A percentile compares a stretch with the other conserved stretches of the same genome.
Evolutionary conservation across 257 asterid species (phyloP).

Genomic region (Capsicum chinense): DNA sequence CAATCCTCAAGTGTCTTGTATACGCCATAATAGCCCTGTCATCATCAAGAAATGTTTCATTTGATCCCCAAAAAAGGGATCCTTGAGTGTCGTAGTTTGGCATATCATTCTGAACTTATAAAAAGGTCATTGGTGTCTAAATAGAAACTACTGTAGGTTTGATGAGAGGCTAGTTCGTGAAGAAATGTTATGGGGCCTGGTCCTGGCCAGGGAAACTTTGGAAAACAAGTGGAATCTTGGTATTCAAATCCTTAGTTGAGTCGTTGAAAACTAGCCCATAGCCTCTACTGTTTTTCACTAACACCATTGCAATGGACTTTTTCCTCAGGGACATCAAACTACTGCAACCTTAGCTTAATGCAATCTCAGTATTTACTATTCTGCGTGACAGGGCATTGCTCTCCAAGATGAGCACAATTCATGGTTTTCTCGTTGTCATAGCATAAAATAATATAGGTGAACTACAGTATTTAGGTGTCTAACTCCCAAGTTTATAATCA

Average conservation of each 20-base stretch:
- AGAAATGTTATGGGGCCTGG: constrained; percentile 12
- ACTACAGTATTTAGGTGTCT: not conserved
- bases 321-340: not conserved
- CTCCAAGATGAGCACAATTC: constrained; percentile 18
- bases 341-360: not conserved
- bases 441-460: not conserved
- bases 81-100: not conserved
- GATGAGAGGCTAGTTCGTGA: constrained; percentile 23
- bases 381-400: constrained; percentile 12
- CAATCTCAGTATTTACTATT: not conserved
- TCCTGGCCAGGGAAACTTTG: not conserved
- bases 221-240: constrained; percentile 5
- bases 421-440: not conserved
- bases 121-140: not conserved
- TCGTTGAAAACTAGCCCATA: not conserved
- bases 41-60: too few relatives aligned
- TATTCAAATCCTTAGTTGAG: not conserved
- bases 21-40: too few relatives aligned
- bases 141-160: constrained; percentile 1
- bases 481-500: constrained; percentile 13
- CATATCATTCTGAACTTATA: not conserved
- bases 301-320: not conserved
- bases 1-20: not conserved
- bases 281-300: constrained; percentile 20
- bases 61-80: not conserved